Evolutionary conservation across 768 basidiomycete species (phyloP), one percentile per base, ranked within the genome.

Genomic region (Boletales sp.): DNA sequence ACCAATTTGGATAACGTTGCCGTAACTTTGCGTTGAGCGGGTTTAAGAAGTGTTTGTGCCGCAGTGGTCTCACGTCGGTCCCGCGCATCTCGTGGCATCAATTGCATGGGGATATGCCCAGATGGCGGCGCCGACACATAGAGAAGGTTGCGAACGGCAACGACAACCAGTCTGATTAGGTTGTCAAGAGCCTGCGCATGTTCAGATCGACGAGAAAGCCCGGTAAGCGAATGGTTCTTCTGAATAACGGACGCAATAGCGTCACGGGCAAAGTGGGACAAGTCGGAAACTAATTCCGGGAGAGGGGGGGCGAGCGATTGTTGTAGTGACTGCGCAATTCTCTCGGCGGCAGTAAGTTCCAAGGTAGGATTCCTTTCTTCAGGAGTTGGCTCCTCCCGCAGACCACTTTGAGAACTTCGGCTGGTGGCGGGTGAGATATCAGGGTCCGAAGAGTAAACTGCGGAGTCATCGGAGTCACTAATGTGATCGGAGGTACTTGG

Each of bases 1-100:
- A 95, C 89, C 28, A 97, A 75, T 64, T 94, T 87, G 17, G 90
- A 94, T 9, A 95, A 73, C 0, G 91, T 92, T 8, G 91, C 89
- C 2, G 91, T 90, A 31, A 95, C 86, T 59, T 90, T 90, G 45
- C 90, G 77, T 50, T 91, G 90, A 0, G 83, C 82, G 8, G 86
- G 85, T 66, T 91, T 92, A 38, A 92, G 73, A 8, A 86, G 72
- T 3, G 83, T 74, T 56, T 81, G 77, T 1, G 79, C 70, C 13
- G 76, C 65, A 11, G 77, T 67, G 10, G 69, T 65, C 30, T 76
- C 61, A 49, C 70, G 72, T 19, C 65, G 60, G 55, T 81, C 77
- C 44, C 77, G 76, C 13, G 70, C 66, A 48, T 74, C 78, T 12
- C 71, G 75, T 36, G 77, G 80, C 40, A 80, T 74, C 41, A 82